Base-by-base conservation (phyloP, 768 basidiomycete species). In the Russula ochroleuca region DNA sequence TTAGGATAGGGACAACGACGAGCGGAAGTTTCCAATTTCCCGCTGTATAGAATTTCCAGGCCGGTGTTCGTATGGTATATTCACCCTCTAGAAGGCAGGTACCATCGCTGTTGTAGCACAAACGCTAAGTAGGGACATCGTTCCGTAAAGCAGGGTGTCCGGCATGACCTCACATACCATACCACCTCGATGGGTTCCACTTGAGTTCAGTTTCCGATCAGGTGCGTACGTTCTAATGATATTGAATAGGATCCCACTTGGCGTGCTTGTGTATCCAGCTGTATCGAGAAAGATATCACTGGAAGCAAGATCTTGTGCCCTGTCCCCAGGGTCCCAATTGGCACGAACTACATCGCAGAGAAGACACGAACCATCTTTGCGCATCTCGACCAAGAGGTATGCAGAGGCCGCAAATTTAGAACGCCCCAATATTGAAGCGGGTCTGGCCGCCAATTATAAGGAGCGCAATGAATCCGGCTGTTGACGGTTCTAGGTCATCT, bases 61-160 rank as follows among this genome's bases (percentile, higher is more conserved):
- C 19, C 45, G n/a, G 53, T 43, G 47, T 60, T 40, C 31, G 38
- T 15, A 41, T 45, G 41, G 11, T 55, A 25, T 33, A 19, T 13
- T 17, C n/a, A n/a, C 15, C 17, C 28, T 41, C 28, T 23, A 53
- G n/a, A 48, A 21, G 17, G 52, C 31, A 54, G 50, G 45, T 56
- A 59, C 63, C 51, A 31, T 48, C 53, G 37, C 57, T 35, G 4
- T 23, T 60, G 19, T 19, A 21, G 52, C 43, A 33, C 25, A 41
- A 28, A 37, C 38, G 58, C 48, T 23, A 47, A 52, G 9, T 28
- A 50, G 38, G 51, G 47, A 31, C 47, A n/a, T 60, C 25, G 53
- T 65, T 54, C 49, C 59, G 54, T 61, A 65, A 65, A 13, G 59
- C 15, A 51, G 25, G 38, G 47, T 38, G 19, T 40, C 62, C 23